These are phyloP conservation scores for Clavaria fumosa DNA, from an alignment of 768 basidiomycete genomes.

Conservation along the genomic window DNA sequence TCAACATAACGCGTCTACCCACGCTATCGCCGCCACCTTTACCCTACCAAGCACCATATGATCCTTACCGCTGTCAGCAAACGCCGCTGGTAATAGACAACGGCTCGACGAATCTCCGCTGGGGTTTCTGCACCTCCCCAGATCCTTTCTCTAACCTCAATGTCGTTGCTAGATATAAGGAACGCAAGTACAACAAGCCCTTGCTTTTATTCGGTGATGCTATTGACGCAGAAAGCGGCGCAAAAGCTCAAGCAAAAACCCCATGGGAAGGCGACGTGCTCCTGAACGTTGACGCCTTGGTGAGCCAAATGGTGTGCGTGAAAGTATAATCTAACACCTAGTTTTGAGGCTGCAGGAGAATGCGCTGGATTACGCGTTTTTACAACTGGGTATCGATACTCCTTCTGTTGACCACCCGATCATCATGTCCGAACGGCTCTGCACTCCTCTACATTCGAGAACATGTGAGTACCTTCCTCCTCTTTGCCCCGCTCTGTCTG, in stretches of 20 bases:
- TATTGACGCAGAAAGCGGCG: constrained; percentile 74
- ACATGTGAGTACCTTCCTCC: constrained; percentile 38
- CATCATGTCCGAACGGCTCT: constrained; percentile 84
- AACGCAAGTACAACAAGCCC: constrained; percentile 68
- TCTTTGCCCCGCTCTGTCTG: constrained; percentile 4
- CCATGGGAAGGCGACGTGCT: constrained; percentile 94
- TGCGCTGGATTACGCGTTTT: constrained; percentile 83
- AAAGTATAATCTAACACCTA: constrained; percentile 10
- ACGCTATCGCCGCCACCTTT: no score
- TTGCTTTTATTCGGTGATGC: constrained; percentile 82
- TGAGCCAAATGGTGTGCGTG: constrained; percentile 27
- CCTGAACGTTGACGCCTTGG: constrained; percentile 84
- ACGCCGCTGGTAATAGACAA: constrained; percentile 82
- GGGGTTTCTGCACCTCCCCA: constrained; percentile 58
- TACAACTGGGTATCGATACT: constrained; percentile 71
- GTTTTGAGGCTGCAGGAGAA: constrained; percentile 56
- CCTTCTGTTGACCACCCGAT: constrained; percentile 72
- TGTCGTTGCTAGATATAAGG: constrained; percentile 76
- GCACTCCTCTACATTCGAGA: constrained; percentile 79
- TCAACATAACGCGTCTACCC: no score
- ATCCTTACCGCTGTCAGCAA: constrained; percentile 30
- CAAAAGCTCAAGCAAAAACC: constrained; percentile 58
- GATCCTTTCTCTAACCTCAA: constrained; percentile 51
- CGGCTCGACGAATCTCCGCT: constrained; percentile 68
- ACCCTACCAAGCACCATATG: no score